A percentile compares a stretch with the other conserved stretches of the same genome.
phyloP scores from a whole-genome alignment of 2,329 filamentous ascomycete genomes.

The Sclerotinia subarctica region DNA sequence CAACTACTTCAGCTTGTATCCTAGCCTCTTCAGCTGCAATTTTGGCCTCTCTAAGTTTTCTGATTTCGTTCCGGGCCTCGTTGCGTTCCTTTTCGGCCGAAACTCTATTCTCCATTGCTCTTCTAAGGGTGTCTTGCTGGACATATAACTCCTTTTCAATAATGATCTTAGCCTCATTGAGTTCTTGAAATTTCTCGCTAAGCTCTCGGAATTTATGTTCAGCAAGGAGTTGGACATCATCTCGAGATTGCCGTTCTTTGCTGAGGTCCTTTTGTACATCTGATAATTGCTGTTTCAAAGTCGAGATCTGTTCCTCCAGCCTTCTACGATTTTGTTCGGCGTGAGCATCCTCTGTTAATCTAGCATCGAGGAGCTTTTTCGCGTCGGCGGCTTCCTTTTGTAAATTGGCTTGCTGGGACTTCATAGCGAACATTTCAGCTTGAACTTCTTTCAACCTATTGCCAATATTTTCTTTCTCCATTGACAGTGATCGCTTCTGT shows the following conservation, averaged over 20 bases:
- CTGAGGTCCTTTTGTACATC: conserved; percentile 84
- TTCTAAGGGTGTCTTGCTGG: conserved; percentile 85
- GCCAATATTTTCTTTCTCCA: conserved; percentile 77
- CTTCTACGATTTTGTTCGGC: conserved; percentile 77
- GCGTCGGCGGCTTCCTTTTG: conserved; percentile 87
- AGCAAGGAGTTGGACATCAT: conserved; percentile 85
- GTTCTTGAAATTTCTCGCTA: conserved; percentile 76
- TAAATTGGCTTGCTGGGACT: conserved; percentile 76
- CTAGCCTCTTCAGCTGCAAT: conserved; percentile 82
- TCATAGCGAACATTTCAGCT: conserved; percentile 83
- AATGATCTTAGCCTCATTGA: conserved; percentile 93
- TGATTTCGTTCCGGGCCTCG: conserved; percentile 82
- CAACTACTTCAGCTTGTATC: conserved; percentile 73
- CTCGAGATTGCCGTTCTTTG: conserved; percentile 85
- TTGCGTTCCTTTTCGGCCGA: conserved; percentile 84
- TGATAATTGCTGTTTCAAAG: conserved; percentile 82
- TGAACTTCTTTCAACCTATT: conserved; percentile 77
- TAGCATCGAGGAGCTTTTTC: conserved; percentile 79
- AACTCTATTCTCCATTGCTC: conserved; percentile 76
- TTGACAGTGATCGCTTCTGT: conserved; percentile 67
- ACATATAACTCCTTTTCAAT: conserved; percentile 98
- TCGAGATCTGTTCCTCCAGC: conserved; percentile 81
- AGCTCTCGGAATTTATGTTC: conserved; percentile 84
- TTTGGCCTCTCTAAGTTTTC: conserved; percentile 77
- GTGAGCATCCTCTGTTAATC: conserved; percentile 85